Evolutionary conservation across 192 early-diverging fungal genomes (phyloP).

Genomic region (Coemansia guatemalensis): DNA sequence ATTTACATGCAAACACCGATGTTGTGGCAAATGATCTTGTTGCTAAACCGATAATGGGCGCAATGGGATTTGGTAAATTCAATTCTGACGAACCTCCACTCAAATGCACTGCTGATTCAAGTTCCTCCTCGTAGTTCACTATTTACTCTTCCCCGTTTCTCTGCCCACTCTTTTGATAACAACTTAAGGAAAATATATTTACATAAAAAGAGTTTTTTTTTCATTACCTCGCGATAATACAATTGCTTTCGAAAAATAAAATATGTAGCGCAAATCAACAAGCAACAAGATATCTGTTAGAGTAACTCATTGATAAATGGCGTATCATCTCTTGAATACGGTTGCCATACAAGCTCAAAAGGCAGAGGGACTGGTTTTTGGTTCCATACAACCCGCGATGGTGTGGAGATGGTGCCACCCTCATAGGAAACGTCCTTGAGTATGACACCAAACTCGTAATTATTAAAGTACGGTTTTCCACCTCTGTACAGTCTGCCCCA

Average conservation of each 20-base stretch:
- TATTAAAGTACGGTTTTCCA: conserved; percentile 22
- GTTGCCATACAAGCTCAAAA: conserved; percentile 21
- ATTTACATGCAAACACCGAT: too few species aligned
- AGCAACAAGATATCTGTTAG: background rate
- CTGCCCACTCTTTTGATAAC: background rate
- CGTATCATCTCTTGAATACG: conserved; percentile 9
- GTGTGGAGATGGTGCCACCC: background rate
- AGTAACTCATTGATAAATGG: conserved; percentile 8
- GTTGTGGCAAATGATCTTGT: too few species aligned
- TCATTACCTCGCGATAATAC: background rate
- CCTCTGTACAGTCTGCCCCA: conserved; percentile 21
- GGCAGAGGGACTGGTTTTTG: conserved; percentile 5
- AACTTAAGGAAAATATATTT: background rate
- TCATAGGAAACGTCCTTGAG: conserved; percentile 5
- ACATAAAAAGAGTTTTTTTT: too few species aligned
- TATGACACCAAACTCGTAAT: conserved; percentile 42
- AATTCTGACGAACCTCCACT: background rate
- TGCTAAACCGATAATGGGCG: too few species aligned
- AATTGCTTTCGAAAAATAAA: background rate
- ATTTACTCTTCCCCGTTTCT: background rate
- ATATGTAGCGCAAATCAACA: background rate
- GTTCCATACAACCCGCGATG: conserved; percentile 7
- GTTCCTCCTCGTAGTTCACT: background rate
- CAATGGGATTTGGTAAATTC: too few species aligned
- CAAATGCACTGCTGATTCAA: conserved; percentile 3